Conservation (phyloP, 2,329 filamentous ascomycete genomes). For the Tolypocladium ophioglossoides region DNA sequence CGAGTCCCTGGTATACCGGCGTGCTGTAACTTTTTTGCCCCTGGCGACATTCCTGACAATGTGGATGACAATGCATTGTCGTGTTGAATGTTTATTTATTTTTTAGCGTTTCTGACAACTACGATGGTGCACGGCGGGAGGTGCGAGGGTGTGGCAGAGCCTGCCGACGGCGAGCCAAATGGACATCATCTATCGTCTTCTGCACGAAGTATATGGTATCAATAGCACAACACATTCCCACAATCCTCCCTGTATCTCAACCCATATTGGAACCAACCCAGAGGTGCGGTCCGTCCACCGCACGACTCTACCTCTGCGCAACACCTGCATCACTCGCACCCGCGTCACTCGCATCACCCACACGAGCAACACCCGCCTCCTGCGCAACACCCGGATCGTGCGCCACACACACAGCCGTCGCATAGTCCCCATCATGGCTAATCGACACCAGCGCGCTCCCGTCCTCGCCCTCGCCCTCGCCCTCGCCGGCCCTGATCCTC, state of each 20-base stretch:
- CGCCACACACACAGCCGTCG: conserved; percentile 58
- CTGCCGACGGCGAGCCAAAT: no score
- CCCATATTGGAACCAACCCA: no score
- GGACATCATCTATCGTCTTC: no score
- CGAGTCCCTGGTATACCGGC: conserved; percentile 26
- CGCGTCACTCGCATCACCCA: neutral
- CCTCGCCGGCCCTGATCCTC: conserved; percentile 25
- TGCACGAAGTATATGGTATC: no score
- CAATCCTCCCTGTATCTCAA: no score
- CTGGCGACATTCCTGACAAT: neutral
- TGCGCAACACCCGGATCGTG: conserved; percentile 3
- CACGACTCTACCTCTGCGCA: neutral
- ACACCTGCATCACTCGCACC: neutral
- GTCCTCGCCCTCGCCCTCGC: conserved; percentile 17
- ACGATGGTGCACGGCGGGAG: no score
- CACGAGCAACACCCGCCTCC: neutral
- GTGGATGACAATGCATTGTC: no score
- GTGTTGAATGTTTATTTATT: no score
- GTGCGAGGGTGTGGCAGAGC: no score
- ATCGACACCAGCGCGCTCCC: conserved; percentile 65
- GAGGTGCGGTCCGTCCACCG: no score
- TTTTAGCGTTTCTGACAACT: no score
- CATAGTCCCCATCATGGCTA: conserved; percentile 79
- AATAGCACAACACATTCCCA: no score
- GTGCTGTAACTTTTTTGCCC: neutral